phyloP scores from a whole-genome alignment of 495 filamentous ascomycete species.

The Cetradonia linearis region DNA sequence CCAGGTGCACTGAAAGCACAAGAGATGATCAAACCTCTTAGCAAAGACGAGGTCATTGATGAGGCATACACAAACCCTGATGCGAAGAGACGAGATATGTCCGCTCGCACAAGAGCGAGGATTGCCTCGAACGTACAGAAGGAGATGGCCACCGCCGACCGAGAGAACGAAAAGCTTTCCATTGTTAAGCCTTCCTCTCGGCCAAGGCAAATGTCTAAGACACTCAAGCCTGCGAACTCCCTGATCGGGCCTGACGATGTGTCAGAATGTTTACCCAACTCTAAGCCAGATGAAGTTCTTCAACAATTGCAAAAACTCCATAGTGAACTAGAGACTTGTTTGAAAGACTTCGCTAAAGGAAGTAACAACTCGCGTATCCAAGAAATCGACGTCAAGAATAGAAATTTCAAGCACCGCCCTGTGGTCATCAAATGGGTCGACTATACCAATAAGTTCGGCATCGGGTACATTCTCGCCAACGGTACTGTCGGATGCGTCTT shows the following conservation, averaged over 20 bases:
- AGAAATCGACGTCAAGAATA: constrained; percentile 6
- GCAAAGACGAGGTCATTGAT: constrained; percentile 19
- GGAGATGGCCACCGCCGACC: constrained; percentile 16
- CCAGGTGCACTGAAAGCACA: neutral
- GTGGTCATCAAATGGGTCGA: constrained; percentile 86
- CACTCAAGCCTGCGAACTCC: constrained; percentile 15
- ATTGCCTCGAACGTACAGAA: constrained; percentile 25
- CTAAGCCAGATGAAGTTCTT: constrained; percentile 43
- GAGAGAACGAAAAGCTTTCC: neutral
- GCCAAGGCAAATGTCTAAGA: neutral
- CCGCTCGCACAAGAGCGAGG: constrained; percentile 21
- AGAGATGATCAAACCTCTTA: constrained; percentile 4
- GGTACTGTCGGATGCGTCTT: constrained; percentile 76
- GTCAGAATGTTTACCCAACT: constrained; percentile 37
- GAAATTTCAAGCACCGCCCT: constrained; percentile 20
- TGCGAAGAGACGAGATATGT: constrained; percentile 21
- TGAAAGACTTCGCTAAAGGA: constrained; percentile 4
- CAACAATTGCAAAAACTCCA: constrained; percentile 40
- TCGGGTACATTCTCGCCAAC: constrained; percentile 77
- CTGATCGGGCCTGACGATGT: constrained; percentile 44
- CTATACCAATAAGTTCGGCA: constrained; percentile 81
- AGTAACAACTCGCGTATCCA: neutral
- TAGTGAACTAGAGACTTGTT: constrained; percentile 36
- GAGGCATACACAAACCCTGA: constrained; percentile 15
- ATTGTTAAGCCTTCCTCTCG: constrained; percentile 6